Base-by-base conservation (phyloP, 371 early-diverging fungal genomes). In the Mucor racemosus region DNA sequence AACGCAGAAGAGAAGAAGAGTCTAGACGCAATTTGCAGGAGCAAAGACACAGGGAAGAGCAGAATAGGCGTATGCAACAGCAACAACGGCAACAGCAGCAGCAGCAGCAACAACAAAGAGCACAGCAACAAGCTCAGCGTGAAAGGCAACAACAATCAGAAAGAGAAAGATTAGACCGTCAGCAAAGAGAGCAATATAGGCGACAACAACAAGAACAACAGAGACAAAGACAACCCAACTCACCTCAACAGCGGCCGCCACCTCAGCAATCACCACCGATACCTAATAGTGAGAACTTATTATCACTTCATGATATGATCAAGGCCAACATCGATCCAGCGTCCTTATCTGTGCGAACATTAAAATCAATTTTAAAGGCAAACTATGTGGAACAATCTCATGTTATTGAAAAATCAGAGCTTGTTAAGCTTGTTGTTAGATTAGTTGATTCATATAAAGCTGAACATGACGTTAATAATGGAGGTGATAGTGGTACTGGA, bases 391-490 rank as follows among this genome's bases (percentile, higher is more conserved):
- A 84, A 58, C 74, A 74, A 38, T 67, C 75, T 13, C 75, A 76
- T 68, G 78, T 80, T 5, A 59, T 87, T 38, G 87, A 88, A 44
- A 88, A 86, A 54, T 68, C 78, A 3, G 88, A 88, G 41, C 72
- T 89, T 8, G 76, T 88, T 2, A 65, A 66, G 7, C 66, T 81
- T 1, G 86, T 87, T 0, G 64, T 79, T 34, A 62, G 78, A 36
- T 63, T 89, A 7, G 65, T 80, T 6, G 85, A 86, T 15, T 76
- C 81, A 21, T 69, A 76, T 5, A 73, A 69, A 50, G 63, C 68
- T 8, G 65, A 71, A 11, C 38, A 39, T 21, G 58, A 69, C 44
- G 36, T 35, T 10, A 53, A 50, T 35, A 62, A 59, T 48, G 53
- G 53, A 6, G 13, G 31, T 31, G 53, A 53, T 31, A 31, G 11